Conservation (phyloP, 345 rosid genomes). For the Camelina sativa region DNA sequence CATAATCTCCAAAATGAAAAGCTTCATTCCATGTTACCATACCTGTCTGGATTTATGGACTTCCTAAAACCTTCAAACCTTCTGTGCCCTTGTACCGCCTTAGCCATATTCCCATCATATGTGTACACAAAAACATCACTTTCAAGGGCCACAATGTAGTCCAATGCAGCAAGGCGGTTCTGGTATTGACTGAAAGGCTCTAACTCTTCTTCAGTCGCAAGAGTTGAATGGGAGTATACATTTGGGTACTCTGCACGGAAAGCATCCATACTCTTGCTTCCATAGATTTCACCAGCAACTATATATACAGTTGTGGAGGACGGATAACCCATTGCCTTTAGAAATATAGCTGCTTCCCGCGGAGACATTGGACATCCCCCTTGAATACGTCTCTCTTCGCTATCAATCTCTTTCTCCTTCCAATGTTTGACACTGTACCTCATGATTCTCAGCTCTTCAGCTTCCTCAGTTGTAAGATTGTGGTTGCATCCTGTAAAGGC, state of each 20-base stretch:
- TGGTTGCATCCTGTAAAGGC: constrained; percentile 97
- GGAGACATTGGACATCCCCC: constrained; percentile 99
- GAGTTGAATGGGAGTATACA: constrained; percentile 72
- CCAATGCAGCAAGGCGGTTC: constrained; percentile 94
- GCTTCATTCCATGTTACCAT: constrained; percentile 3
- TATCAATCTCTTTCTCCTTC: constrained; percentile 96
- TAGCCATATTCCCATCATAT: constrained; percentile 97
- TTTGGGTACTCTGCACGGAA: constrained; percentile 84
- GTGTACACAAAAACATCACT: constrained; percentile 94
- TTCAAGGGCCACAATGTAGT: constrained; percentile 85
- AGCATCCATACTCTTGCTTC: constrained; percentile 73
- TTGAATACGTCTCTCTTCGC: constrained; percentile 61
- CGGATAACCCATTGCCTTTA: constrained; percentile 97
- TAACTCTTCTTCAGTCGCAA: constrained; percentile 81
- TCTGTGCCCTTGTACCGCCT: constrained; percentile 96
- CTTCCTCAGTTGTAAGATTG: constrained; percentile 75
- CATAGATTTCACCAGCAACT: constrained; percentile 89
- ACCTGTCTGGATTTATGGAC: constrained; percentile 92
- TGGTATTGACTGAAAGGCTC: constrained; percentile 75
- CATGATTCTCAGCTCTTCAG: constrained; percentile 74
- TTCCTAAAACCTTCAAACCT: constrained; percentile 82
- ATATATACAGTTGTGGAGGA: constrained; percentile 79
- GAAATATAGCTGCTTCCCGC: constrained; percentile 88
- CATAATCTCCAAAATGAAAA: not conserved
- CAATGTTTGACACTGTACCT: constrained; percentile 80